These are phyloP conservation scores for Panicum miliaceum DNA, from an alignment of 176 grass and related monocot species.

Conservation along the genomic window DNA sequence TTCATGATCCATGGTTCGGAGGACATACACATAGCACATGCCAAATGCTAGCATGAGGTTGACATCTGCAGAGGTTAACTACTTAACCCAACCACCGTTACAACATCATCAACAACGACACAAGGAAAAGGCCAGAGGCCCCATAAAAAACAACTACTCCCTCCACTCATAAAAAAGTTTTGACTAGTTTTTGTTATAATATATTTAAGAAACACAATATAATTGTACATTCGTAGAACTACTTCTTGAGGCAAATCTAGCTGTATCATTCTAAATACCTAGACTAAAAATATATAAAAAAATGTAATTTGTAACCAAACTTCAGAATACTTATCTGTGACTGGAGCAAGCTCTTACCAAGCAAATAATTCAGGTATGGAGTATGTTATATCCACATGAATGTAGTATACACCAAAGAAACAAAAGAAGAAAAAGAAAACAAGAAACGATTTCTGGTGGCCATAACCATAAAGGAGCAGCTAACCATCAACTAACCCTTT, in stretches of 20 bases:
- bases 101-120: slow-evolving; percentile 12
- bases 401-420: background rate
- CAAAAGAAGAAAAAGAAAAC: too few species aligned
- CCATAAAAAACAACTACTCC: background rate
- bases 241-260: background rate
- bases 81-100: slow-evolving; percentile 16
- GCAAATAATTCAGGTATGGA: background rate
- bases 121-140: background rate
- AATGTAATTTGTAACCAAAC: background rate
- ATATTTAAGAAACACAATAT: background rate
- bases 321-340: background rate
- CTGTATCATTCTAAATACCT: background rate
- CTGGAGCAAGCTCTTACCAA: background rate
- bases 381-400: background rate
- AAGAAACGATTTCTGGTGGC: slow-evolving; percentile 3
- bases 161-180: background rate
- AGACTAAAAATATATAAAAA: background rate
- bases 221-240: background rate
- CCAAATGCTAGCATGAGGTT: slow-evolving; percentile 29
- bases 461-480: background rate
- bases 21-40: slow-evolving; percentile 41
- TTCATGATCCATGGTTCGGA: background rate
- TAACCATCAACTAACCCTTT: background rate
- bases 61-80: slow-evolving; percentile 36
- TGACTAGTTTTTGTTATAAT: background rate